These are phyloP conservation scores for Sclerotiophoma versabilis DNA, from an alignment of 2,329 filamentous ascomycete species.

Conservation along the genomic window DNA sequence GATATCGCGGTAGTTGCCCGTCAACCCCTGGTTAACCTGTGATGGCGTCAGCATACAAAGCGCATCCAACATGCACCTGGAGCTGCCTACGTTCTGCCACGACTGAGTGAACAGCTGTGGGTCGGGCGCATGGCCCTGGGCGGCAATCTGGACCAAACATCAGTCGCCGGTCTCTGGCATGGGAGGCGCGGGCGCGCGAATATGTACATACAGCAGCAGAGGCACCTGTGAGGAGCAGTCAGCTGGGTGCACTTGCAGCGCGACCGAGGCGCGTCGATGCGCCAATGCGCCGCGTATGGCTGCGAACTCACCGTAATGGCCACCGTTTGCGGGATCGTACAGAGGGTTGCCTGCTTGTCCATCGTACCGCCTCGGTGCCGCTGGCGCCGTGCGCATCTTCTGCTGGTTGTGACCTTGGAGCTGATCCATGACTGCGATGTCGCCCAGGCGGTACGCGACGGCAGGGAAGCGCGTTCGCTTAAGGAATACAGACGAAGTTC, in stretches of 20 bases:
- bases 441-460: slow-evolving; percentile 43
- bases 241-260: slow-evolving; percentile 23
- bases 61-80: neutral
- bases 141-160: slow-evolving; percentile 71
- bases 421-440: slow-evolving; percentile 47
- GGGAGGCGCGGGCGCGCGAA: slow-evolving; percentile 24
- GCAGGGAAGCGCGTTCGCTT: slow-evolving; percentile 36
- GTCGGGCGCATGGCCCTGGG: slow-evolving; percentile 85
- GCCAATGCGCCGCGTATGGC: neutral
- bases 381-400: slow-evolving; percentile 47
- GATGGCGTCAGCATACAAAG: slow-evolving; percentile 30
- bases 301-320: slow-evolving; percentile 57
- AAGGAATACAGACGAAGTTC: slow-evolving; percentile 13
- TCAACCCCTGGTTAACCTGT: slow-evolving; percentile 93
- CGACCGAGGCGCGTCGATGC: slow-evolving; percentile 16
- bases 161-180: slow-evolving; percentile 28
- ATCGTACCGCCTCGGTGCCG: slow-evolving; percentile 56
- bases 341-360: slow-evolving; percentile 58
- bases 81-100: slow-evolving; percentile 81
- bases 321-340: slow-evolving; percentile 56
- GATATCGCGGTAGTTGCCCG: slow-evolving; percentile 93
- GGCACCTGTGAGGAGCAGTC: slow-evolving; percentile 60
- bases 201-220: slow-evolving; percentile 68
- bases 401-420: slow-evolving; percentile 47
- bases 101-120: slow-evolving; percentile 90